Base-by-base conservation (phyloP, 345 rosid genomes). In the Microcos paniculata region DNA sequence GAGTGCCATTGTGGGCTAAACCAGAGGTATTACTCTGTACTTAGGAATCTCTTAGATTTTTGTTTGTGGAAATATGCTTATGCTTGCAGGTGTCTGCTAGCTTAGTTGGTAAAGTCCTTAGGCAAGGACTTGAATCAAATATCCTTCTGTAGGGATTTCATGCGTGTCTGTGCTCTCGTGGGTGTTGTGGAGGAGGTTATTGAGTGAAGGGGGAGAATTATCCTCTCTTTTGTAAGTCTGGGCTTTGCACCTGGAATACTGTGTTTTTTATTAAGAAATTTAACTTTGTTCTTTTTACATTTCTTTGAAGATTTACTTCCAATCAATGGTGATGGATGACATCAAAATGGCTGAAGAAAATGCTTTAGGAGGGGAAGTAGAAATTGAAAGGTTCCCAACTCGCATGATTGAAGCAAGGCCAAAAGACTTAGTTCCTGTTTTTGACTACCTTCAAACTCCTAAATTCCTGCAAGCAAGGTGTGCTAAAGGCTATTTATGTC, bases 341-440 rank as follows among this genome's bases (percentile, higher is more conserved):
- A 35, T 72, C 6, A 52, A 75, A 73, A 45, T 23, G 55, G 84
- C 84, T 57, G 90, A 81, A 56, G 90, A 72, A 72, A 82, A 48
- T 79, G 70, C 65, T 77, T 71, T 79, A 73, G 80, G 76, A 74
- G 94, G 96, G 38, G 98, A 92, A 83, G 79, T 87, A 67, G 95
- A 91, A 81, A 82, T 94, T 42, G 94, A 88, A 83, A 87, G 79
- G 80, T 69, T 92, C 69, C 83, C 89, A 62, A 84, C 87, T 77
- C 84, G 82, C 61, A 82, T 81, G 42, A 77, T 91, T 40, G 97
- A 88, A 91, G 90, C 88, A 49, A 83, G 92, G 80, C 83, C 89
- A 62, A 91, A 85, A 83, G 79, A 84, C 75, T 79, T 92, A 83
- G 84, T 94, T 76, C 97, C 98, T 42, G 87, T 83, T 68, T 88